Percentiles rank a stretch among this genome's conserved stretches.
phyloP scores from a whole-genome alignment of 768 basidiomycete species.

The Gyrodon lividus region DNA sequence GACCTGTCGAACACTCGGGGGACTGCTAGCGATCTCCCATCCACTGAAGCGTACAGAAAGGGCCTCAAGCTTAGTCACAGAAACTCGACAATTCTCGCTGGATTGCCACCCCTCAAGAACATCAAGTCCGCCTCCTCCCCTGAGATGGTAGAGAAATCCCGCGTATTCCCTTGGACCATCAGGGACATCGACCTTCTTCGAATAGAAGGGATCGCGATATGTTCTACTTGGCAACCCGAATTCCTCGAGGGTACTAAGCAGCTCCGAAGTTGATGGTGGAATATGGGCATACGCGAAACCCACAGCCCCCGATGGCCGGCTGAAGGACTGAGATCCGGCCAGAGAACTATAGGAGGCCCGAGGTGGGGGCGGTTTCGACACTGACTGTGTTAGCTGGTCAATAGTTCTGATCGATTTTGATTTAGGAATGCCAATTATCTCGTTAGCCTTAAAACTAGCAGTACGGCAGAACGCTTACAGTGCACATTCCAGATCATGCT shows the following conservation, averaged over 20 bases:
- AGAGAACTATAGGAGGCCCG: slow-evolving; percentile 21
- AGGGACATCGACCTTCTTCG: slow-evolving; percentile 67
- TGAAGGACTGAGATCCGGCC: slow-evolving; percentile 3
- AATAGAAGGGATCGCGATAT: slow-evolving; percentile 83
- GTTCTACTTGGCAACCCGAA: slow-evolving; percentile 55
- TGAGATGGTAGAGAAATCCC: slow-evolving; percentile 70
- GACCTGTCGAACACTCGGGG: slow-evolving; percentile 60
- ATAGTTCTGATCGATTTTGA: slow-evolving; percentile 3
- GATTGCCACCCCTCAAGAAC: slow-evolving; percentile 61
- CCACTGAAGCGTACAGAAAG: slow-evolving; percentile 43
- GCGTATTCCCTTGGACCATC: slow-evolving; percentile 72
- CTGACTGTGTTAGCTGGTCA: not conserved
- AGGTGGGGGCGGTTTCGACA: not conserved
- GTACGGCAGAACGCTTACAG: slow-evolving; percentile 11
- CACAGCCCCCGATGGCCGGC: not conserved
- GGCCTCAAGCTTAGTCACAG: not conserved
- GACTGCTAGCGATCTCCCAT: slow-evolving; percentile 79
- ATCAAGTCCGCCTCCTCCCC: slow-evolving; percentile 57
- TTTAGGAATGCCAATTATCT: slow-evolving; percentile 14
- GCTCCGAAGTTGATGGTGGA: slow-evolving; percentile 51
- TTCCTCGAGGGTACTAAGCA: slow-evolving; percentile 43
- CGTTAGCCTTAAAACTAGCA: not conserved
- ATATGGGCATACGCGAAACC: slow-evolving; percentile 44
- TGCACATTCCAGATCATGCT: slow-evolving; percentile 8
- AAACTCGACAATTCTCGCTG: slow-evolving; percentile 4